Evolutionary conservation across 768 basidiomycete species (phyloP), one percentile per base, ranked within the genome.

Genomic region (Lepiota brunneoincarnata): DNA sequence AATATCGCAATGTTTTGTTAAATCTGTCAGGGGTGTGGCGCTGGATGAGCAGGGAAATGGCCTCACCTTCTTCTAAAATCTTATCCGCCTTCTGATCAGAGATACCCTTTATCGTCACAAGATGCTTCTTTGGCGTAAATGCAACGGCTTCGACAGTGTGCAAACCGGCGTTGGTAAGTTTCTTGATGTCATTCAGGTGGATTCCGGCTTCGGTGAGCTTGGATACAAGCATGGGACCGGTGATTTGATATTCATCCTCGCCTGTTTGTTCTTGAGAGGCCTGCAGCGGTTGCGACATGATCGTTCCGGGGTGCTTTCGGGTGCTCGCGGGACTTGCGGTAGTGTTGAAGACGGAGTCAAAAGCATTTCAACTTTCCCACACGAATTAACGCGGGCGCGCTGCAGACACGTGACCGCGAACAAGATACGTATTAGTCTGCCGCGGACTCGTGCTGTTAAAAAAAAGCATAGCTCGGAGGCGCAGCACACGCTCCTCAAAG

Each of bases 51-150:
- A 31, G 46, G 40, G 44, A 54, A 23, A 57, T 35, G 56, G 44
- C 54, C 81, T 58, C 55, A 92, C 97, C 97, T 78, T 96, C 93
- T 12, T 78, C 72, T 23, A 98, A 70, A 54, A 99, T 97, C 75
- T 94, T 98, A 67, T 99, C 97, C 1, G 97, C 97, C 67, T 98
- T 99, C 58, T 87, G 81, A 61, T 99, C 97, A 21, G 93, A 94
- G 43, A 99, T 97, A 9, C 97, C 97, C 70, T 98, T 98, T 62
- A 98, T 95, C 4, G 84, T 81, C 54, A 91, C 81, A 31, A 98
- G 74, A 48, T 78, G 77, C 75, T 98, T 98, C 81, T 98, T 97
- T 12, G 96, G 92, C 0, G 95, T 98, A 66, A 94, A 98, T 31
- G 93, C 95, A 47, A 98, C 93, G 14, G 93, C 83, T 67, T 99